Percentiles rank a stretch among this genome's conserved stretches.
Conservation (phyloP, 495 filamentous ascomycete genomes). For the Talaromyces thailandensis region DNA sequence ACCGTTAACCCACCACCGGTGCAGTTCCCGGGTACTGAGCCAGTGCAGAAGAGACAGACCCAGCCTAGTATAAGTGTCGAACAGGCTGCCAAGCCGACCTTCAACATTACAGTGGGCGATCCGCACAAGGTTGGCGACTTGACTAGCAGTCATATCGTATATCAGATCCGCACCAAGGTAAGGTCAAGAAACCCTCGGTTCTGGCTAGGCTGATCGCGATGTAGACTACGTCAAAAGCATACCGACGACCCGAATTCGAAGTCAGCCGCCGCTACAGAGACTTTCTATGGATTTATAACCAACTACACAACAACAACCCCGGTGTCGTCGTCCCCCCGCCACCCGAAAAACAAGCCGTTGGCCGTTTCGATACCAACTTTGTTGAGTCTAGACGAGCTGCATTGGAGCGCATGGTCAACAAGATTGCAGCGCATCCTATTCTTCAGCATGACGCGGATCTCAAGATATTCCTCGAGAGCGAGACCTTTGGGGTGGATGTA, state of each 20-base stretch:
- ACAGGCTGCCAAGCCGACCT: slow-evolving; percentile 81
- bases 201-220: slow-evolving; percentile 12
- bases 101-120: slow-evolving; percentile 90
- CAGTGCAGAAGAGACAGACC: slow-evolving; percentile 43
- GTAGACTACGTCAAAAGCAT: slow-evolving; percentile 92
- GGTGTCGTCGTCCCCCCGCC: slow-evolving; percentile 93
- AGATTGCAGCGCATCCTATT: slow-evolving; percentile 80
- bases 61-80: slow-evolving; percentile 82
- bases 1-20: slow-evolving; percentile 67
- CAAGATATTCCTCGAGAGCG: slow-evolving; percentile 94
- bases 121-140: slow-evolving; percentile 96
- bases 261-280: slow-evolving; percentile 92
- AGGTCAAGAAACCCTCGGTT: not conserved
- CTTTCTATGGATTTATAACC: slow-evolving; percentile 95
- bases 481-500: slow-evolving; percentile 88
- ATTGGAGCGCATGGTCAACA: slow-evolving; percentile 94
- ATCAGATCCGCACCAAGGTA: slow-evolving; percentile 90
- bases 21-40: slow-evolving; percentile 45
- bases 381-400: slow-evolving; percentile 86
- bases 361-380: slow-evolving; percentile 93
- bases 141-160: slow-evolving; percentile 95
- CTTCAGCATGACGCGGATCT: slow-evolving; percentile 89
- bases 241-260: slow-evolving; percentile 79
- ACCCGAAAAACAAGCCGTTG: slow-evolving; percentile 95
- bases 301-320: slow-evolving; percentile 86